A percentile compares a stretch with the other conserved stretches of the same genome.
Evolutionary conservation across 352 stramenopile species (phyloP).

Genomic region (Pythium brachiatum): DNA sequence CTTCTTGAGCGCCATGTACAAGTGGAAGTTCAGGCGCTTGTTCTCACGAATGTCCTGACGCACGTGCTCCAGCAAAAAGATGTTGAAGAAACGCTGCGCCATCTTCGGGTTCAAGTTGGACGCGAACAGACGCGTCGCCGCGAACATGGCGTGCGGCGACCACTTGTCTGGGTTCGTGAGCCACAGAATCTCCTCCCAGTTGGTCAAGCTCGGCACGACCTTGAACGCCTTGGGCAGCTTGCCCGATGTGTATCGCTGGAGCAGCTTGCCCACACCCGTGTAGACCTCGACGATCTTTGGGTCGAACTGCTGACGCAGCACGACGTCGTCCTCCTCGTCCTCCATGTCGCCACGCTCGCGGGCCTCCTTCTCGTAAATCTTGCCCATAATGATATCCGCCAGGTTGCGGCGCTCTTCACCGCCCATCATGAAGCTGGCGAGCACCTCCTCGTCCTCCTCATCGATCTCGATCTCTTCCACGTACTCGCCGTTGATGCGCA

Average conservation of each 20-base stretch:
- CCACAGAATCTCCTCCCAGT: conserved; percentile 99
- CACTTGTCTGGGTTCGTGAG: conserved; percentile 97
- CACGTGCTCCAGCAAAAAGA: conserved; percentile 97
- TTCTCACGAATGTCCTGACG: conserved; percentile 96
- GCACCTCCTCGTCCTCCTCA: conserved; percentile 83
- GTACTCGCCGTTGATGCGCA: conserved; percentile 89
- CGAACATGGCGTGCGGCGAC: conserved; percentile 98
- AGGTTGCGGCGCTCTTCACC: conserved; percentile 90
- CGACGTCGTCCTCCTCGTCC: conserved; percentile 53
- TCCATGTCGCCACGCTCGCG: conserved; percentile 80
- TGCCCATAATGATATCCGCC: conserved; percentile 99
- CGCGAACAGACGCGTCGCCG: conserved; percentile 97
- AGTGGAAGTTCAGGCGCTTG: conserved; percentile 99
- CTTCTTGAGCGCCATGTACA: conserved; percentile 99
- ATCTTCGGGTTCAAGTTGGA: conserved; percentile 99
- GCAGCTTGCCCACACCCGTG: conserved; percentile 96
- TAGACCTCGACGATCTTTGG: conserved; percentile 99
- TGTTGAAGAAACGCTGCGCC: conserved; percentile 99
- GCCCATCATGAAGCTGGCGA: conserved; percentile 87
- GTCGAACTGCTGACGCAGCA: conserved; percentile 72
- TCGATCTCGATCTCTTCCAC: conserved; percentile 89
- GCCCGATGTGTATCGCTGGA: conserved; percentile 96
- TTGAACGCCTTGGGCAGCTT: conserved; percentile 99
- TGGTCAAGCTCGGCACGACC: conserved; percentile 97
- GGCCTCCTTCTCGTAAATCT: conserved; percentile 97